phyloP scores from a whole-genome alignment of 768 basidiomycete genomes.

The Lactarius hatsudake region DNA sequence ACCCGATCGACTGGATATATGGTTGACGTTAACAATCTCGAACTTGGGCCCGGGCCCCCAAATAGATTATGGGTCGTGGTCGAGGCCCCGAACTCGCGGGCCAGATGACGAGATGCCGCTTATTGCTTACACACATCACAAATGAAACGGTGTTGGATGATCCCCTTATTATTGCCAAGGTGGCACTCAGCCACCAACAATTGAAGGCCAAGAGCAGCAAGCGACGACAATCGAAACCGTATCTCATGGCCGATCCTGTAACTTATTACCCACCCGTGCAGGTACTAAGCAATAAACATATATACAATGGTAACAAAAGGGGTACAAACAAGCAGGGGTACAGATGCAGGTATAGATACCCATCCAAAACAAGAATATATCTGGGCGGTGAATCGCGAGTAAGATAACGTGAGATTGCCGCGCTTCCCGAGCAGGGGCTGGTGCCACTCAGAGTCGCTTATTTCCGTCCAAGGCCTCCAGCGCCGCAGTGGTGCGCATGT shows the following conservation, averaged over 20 bases:
- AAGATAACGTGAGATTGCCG: background rate
- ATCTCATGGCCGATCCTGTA: background rate
- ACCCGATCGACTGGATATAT: background rate
- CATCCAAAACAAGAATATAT: background rate
- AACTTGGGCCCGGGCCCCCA: background rate
- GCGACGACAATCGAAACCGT: background rate
- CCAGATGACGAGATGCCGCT: background rate
- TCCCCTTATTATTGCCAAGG: background rate
- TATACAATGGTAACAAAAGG: background rate
- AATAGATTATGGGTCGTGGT: background rate
- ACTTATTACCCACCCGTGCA: background rate
- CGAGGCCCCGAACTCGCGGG: background rate
- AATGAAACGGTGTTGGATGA: too few relatives aligned
- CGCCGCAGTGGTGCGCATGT: constrained; percentile 58
- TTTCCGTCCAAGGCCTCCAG: constrained; percentile 49
- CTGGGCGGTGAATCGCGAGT: background rate
- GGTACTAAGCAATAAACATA: background rate
- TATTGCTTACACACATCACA: background rate
- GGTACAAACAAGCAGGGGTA: background rate
- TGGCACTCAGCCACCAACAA: background rate
- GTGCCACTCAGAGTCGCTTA: constrained; percentile 2
- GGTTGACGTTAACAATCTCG: background rate
- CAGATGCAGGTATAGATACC: background rate
- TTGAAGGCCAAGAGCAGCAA: background rate
- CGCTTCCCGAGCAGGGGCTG: background rate